Evolutionary conservation across 2,329 filamentous ascomycete species (phyloP), one percentile per base, ranked within the genome.

Genomic region (Cordyceps pruinosa): DNA sequence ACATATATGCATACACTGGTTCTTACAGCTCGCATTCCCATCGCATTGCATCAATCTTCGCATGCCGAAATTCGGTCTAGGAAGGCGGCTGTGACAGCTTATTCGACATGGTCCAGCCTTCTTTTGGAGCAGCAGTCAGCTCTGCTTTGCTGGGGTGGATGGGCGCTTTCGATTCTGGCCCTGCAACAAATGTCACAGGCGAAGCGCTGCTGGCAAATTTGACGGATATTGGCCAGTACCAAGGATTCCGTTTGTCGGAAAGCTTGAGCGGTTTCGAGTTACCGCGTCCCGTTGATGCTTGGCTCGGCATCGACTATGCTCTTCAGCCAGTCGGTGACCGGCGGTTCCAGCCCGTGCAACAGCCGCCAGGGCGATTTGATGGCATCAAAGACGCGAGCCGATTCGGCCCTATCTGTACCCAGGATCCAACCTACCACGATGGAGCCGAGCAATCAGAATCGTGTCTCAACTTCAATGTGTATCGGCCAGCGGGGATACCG

Each of bases 251-350:
- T 9, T 6, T 58, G 23, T 48, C 42, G 3, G 64, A 64, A 41
- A 73, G 70, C 12, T 45, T 72, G 19, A 69, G 64, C 45, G 71
- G 69, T 21, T 60, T 64, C 25, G 59, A 60, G 0, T 65, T 76
- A 3, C 65, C 69, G 9, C 60, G 60, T 2, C 58, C 69, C 0
- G 71, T 78, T 2, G 73, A 79, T 59, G 75, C 76, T 0, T 79
- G 76, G 76, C 65, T 79, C 6, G 75, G 75, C 2, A 71, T 79
- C 32, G 73, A 77, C 61, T 79, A 77, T 49, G 70, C 76, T 0
- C 65, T 66, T 0, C 73, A 75, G 30, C 75, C 74, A 0, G 69
- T 71, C 1, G 74, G 72, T 5, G 65, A 72, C 3, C 60, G 65
- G 15, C 73, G 77, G 8, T 78, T 79, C 56, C 65, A 63, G 13